Percentiles rank a stretch among this genome's conserved stretches.
Conservation (phyloP, 2,329 filamentous ascomycete genomes). For the Volutella citrinella region DNA sequence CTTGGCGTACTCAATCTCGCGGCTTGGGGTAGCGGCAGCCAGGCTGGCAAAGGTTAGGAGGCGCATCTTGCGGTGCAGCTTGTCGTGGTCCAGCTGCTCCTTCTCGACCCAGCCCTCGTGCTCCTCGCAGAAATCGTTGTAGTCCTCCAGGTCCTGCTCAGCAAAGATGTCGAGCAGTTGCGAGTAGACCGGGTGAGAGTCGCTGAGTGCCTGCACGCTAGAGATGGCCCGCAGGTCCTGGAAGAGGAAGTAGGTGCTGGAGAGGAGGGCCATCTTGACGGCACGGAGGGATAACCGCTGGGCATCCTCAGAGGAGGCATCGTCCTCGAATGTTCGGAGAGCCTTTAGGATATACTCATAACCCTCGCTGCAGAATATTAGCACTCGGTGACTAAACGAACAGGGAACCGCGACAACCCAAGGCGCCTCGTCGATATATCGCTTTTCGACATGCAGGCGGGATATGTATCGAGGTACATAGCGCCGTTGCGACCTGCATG, state of each 20-base stretch:
- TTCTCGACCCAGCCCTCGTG: constrained; percentile 82
- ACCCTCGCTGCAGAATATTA: constrained; percentile 43
- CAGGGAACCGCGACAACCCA: constrained; percentile 1
- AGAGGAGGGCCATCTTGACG: constrained; percentile 51
- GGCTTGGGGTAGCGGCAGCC: constrained; percentile 76
- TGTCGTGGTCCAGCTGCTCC: constrained; percentile 67
- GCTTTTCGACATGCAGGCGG: no score
- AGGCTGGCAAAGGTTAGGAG: constrained; percentile 89
- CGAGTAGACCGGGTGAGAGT: constrained; percentile 80
- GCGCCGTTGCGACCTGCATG: no score
- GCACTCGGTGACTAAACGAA: constrained; percentile 17
- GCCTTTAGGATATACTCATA: constrained; percentile 67
- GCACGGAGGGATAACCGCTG: constrained; percentile 58
- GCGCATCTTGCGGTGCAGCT: constrained; percentile 91
- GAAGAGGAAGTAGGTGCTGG: constrained; percentile 63
- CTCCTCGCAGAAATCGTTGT: constrained; percentile 91
- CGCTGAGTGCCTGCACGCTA: constrained; percentile 80
- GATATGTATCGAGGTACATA: no score
- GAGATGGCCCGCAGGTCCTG: constrained; percentile 78
- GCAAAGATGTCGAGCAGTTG: constrained; percentile 95
- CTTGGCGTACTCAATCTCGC: constrained; percentile 82
- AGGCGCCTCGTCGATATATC: no score
- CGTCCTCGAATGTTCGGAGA: constrained; percentile 58
- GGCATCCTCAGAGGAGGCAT: constrained; percentile 56
- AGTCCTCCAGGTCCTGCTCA: constrained; percentile 90